These are phyloP conservation scores for Amaranthus hypochondriacus DNA, from an alignment of 148 eudicot genomes.

Conservation along the genomic window DNA sequence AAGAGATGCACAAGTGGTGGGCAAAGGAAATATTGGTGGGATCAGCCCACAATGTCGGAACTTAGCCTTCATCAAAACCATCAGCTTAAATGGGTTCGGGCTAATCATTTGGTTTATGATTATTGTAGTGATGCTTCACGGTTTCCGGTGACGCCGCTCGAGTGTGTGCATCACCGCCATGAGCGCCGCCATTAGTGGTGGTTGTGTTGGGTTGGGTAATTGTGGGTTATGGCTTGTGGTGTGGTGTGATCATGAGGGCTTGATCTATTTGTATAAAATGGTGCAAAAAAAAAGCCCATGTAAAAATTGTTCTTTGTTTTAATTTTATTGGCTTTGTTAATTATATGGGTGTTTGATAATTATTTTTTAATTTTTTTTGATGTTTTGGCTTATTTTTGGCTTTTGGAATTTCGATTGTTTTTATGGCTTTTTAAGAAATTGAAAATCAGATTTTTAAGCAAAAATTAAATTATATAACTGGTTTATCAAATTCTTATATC, in stretches of 20 bases:
- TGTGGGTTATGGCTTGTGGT: neutral
- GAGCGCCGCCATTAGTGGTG: conserved; percentile 12
- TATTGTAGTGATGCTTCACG: conserved; percentile 65
- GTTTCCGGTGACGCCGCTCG: conserved; percentile 52
- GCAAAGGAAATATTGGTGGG: conserved; percentile 59
- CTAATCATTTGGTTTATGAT: conserved; percentile 69
- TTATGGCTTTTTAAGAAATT: too few relatives aligned
- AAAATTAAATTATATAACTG: too few relatives aligned
- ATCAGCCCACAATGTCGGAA: conserved; percentile 55
- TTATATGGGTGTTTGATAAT: too few relatives aligned
- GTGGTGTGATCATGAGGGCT: conserved; percentile 13
- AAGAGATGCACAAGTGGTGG: conserved; percentile 43
- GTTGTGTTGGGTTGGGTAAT: neutral
- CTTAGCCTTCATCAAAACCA: conserved; percentile 72
- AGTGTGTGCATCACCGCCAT: conserved; percentile 78
- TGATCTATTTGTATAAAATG: conserved; percentile 4
- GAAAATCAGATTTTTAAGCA: too few relatives aligned
- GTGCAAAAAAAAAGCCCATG: neutral
- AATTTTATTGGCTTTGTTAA: too few relatives aligned
- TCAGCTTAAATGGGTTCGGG: conserved; percentile 72
- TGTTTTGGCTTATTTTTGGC: too few relatives aligned
- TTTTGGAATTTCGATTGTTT: too few relatives aligned
- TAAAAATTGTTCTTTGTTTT: too few relatives aligned
- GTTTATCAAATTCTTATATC: too few relatives aligned
- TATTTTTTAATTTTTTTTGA: too few relatives aligned